A percentile compares a stretch with the other conserved stretches of the same genome.
phyloP scores from a whole-genome alignment of 2,329 filamentous ascomycete genomes.

The Ophiocordyceps camponoti-rufipedis region DNA sequence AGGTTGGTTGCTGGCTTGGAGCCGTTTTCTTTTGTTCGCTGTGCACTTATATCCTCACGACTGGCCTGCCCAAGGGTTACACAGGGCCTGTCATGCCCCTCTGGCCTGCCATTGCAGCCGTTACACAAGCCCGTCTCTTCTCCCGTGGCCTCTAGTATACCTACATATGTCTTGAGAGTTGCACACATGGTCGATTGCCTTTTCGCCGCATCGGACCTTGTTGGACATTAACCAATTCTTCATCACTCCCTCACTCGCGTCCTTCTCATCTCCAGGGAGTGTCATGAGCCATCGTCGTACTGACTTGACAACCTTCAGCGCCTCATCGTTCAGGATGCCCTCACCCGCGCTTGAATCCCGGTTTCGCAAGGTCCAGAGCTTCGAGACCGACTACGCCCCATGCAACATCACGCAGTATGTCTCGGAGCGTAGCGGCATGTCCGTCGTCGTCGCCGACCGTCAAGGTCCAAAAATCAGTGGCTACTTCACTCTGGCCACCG shows the following conservation, averaged over 20 bases:
- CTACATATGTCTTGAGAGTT: no score
- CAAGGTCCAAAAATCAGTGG: constrained; percentile 90
- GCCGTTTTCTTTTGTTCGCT: neutral
- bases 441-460: constrained; percentile 78
- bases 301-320: constrained; percentile 3
- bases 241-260: no score
- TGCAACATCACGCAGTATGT: constrained; percentile 88
- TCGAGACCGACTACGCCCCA: constrained; percentile 79
- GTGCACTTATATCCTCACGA: neutral
- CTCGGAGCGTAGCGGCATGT: constrained; percentile 85
- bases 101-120: no score
- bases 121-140: no score
- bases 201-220: no score
- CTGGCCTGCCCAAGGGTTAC: no score
- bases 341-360: constrained; percentile 29
- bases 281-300: no score
- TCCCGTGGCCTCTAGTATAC: no score
- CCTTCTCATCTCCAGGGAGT: no score
- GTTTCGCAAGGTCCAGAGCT: constrained; percentile 73
- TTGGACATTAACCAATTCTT: no score
- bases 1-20: neutral
- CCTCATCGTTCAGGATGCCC: constrained; percentile 27
- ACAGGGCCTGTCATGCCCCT: no score
- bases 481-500: constrained; percentile 88
- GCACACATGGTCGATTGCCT: no score